Base-by-base conservation (phyloP, 1,139 yeast species). In the Geotrichum macrosporum region DNA sequence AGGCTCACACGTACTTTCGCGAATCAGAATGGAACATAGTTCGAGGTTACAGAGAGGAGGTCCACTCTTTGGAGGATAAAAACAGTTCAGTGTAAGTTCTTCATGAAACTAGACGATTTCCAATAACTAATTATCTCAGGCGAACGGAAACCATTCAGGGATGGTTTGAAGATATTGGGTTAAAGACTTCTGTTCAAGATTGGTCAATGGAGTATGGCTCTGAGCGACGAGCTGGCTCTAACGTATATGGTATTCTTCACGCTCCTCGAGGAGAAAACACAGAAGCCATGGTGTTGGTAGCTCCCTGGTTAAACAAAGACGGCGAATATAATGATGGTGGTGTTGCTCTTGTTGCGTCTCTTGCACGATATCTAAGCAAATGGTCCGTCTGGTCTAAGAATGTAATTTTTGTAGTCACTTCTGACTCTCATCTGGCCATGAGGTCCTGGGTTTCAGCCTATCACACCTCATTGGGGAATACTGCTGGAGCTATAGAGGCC, bases 301-400 rank as follows among this genome's bases (percentile, higher is more conserved):
- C 94, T 5, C 96, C 98, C 0, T 92, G 96, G 94, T 65, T 60
- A 42, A 85, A 81, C 54, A 67, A 73, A 26, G 79, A 78, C 54
- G 76, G 75, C 1, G 67, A 69, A 40, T 68, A 65, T 57, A 92
- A 92, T 64, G 74, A 78, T 52, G 95, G 96, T 26, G 98, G 95
- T 1, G 71, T 86, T 30, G 76, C 95, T 0, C 64, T 89, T 34
- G 77, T 82, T 1, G 65, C 85, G 15, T 80, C 94, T 0, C 68
- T 94, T 54, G 81, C 94, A 0, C 73, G 92, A 53, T 92, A 84
- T 66, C 84, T 92, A 64, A 74, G 79, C 43, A 73, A 86, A 54
- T 80, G 95, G 84, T 83, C 95, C 8, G 78, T 94, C 13, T 92
- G 98, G 98, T 86, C 96, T 20, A 94, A 92, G 62, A 94, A 92